phyloP scores from a whole-genome alignment of 1,284 basidiomycete species.

The Serendipita sp. region DNA sequence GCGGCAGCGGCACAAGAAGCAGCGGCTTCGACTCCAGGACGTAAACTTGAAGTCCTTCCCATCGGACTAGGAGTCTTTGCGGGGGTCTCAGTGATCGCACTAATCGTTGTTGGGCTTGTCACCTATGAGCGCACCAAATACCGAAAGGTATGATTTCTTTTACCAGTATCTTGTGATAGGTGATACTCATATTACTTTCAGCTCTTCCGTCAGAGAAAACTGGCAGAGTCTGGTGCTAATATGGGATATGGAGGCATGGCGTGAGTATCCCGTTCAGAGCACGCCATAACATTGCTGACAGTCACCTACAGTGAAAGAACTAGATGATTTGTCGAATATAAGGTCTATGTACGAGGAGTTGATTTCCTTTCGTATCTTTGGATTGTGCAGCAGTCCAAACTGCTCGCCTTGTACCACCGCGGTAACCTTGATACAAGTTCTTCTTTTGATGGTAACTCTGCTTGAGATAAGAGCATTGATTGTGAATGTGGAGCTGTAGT shows the following conservation, averaged over 20 bases:
- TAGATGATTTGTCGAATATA: neutral
- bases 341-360: neutral
- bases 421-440: too few relatives aligned
- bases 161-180: neutral
- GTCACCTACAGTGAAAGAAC: neutral
- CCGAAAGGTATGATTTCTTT: constrained; percentile 42
- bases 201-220: constrained; percentile 60
- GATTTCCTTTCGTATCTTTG: neutral
- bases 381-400: neutral
- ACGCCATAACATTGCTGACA: neutral
- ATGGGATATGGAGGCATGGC: constrained; percentile 52
- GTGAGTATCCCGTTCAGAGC: constrained; percentile 19
- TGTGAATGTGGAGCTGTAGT: too few relatives aligned
- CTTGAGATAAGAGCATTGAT: too few relatives aligned
- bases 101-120: constrained; percentile 65
- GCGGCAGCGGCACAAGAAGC: constrained; percentile 18
- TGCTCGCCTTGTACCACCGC: neutral
- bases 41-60: constrained; percentile 55
- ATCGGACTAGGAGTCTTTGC: constrained; percentile 70
- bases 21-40: constrained; percentile 54
- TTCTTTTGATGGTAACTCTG: too few relatives aligned
- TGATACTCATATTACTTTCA: constrained; percentile 19
- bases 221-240: constrained; percentile 45
- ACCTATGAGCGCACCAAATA: constrained; percentile 72
- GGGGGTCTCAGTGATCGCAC: constrained; percentile 62